Percentiles rank a stretch among this genome's conserved stretches.
Evolutionary conservation across 176 grass and related monocot genomes (phyloP).

Genomic region (Carex pumila): DNA sequence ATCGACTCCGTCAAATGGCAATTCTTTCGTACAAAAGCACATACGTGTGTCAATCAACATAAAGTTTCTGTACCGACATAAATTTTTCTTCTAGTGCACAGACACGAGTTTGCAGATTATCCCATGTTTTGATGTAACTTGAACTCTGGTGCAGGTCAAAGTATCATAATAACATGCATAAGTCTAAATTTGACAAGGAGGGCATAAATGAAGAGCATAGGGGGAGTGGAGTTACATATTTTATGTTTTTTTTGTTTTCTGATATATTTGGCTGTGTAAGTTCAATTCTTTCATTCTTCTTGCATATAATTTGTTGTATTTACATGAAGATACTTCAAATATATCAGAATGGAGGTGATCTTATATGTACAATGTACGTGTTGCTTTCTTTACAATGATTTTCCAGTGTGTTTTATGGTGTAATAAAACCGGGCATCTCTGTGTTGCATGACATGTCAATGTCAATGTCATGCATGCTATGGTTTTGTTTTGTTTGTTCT

Average conservation of each 20-base stretch:
- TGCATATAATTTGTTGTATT: slow-evolving; percentile 29
- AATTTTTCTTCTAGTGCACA: not conserved
- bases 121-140: not conserved
- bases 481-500: not conserved
- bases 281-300: slow-evolving; percentile 16
- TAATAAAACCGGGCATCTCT: not conserved
- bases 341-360: slow-evolving; percentile 13
- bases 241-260: not conserved
- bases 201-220: not conserved
- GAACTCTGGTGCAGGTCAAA: slow-evolving; percentile 46
- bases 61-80: not conserved
- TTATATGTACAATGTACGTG: not conserved
- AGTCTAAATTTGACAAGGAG: not conserved
- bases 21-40: not conserved
- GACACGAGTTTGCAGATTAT: not conserved
- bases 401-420: not conserved
- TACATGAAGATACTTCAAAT: slow-evolving; percentile 8
- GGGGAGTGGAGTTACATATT: not conserved
- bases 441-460: not conserved
- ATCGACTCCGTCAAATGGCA: not conserved
- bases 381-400: not conserved
- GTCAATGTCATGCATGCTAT: not conserved
- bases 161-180: slow-evolving; percentile 32
- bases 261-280: slow-evolving; percentile 7
- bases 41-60: not conserved